Evolutionary conservation across 495 filamentous ascomycete genomes (phyloP).

Genomic region (Xylaria nigripes): DNA sequence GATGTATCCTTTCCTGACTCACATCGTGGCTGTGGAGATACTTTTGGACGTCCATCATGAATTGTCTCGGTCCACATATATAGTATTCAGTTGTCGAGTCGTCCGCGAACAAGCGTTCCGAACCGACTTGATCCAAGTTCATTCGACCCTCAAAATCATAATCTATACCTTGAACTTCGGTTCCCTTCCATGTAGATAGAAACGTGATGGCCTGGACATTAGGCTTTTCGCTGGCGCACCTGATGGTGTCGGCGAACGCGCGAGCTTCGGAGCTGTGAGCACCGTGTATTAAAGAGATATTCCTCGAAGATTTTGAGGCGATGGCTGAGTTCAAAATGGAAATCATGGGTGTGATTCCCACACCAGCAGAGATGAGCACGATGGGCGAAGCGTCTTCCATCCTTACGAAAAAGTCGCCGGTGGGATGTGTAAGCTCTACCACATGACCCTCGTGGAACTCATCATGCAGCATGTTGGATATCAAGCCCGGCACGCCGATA

Average conservation of each 20-base stretch:
- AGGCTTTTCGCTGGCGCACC: slow-evolving; percentile 30
- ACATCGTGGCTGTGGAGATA: slow-evolving; percentile 47
- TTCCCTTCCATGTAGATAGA: slow-evolving; percentile 28
- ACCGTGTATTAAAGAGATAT: slow-evolving; percentile 56
- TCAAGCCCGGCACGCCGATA: slow-evolving; percentile 48
- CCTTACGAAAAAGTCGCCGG: slow-evolving; percentile 60
- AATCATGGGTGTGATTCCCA: slow-evolving; percentile 60
- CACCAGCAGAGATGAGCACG: slow-evolving; percentile 63
- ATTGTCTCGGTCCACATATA: slow-evolving; percentile 57
- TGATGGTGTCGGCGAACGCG: slow-evolving; percentile 48
- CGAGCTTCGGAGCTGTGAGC: slow-evolving; percentile 39
- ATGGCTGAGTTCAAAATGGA: slow-evolving; percentile 57
- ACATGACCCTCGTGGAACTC: slow-evolving; percentile 49
- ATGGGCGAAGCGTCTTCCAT: slow-evolving; percentile 36
- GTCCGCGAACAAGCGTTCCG: slow-evolving; percentile 43
- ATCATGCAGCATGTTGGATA: slow-evolving; percentile 65
- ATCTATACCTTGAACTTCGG: slow-evolving; percentile 45
- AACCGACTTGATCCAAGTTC: slow-evolving; percentile 45
- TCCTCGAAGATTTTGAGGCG: slow-evolving; percentile 34
- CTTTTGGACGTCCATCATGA: slow-evolving; percentile 52
- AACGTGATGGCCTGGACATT: slow-evolving; percentile 35
- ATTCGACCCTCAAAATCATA: slow-evolving; percentile 50
- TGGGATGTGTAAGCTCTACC: slow-evolving; percentile 57
- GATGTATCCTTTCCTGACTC: slow-evolving; percentile 43
- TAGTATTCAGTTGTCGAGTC: slow-evolving; percentile 53